Base-by-base conservation (phyloP, 2,329 filamentous ascomycete genomes). In the Parafenestella ontariensis region DNA sequence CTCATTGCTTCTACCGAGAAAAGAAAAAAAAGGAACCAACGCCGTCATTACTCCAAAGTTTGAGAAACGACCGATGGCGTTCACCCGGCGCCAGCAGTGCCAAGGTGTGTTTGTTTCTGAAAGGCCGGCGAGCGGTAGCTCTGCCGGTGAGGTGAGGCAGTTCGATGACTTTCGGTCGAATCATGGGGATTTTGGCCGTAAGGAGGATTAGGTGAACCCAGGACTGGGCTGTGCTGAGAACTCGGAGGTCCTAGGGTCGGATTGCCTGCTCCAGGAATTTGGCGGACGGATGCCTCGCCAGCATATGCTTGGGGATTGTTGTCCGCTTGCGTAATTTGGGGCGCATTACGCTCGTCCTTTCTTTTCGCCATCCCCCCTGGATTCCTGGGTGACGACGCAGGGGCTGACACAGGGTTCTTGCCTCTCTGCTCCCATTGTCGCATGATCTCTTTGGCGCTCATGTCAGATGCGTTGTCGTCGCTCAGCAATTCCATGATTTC, bases 381-480 rank as follows among this genome's bases (percentile, higher is more conserved):
- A 39, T 69, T 66, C 23, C 79, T 73, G 75, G 62, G 74, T 4
- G 69, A 69, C 5, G 59, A 29, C 66, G 78, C 71, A 82, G 78
- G 69, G 82, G 52, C 51, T 82, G 78, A 68, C 83, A 78, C 76
- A 87, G 85, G 76, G 81, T 78, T 78, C 85, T 80, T 90, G 77
- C 78, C 87, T 58, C 95, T 89, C 70, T 96, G 91, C 45, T 92
- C 92, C 76, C 96, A 97, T 52, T 92, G 87, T 74, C 94, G 96
- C 46, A 99, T 83, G 49, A 99, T 98, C 70, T 99, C 95, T 76
- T 99, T 99, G 5, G 93, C 96, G 1, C 94, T 97, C 58, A 97
- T 88, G 56, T 99, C 94, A 41, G 89, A 88, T 60, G 85, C 88
- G 69, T 87, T 89, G 72, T 88, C 91, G 74, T 99, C 94, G 71